Evolutionary conservation across 495 filamentous ascomycete species (phyloP), one percentile per base, ranked within the genome.

Genomic region (Daldinia caldariorum): DNA sequence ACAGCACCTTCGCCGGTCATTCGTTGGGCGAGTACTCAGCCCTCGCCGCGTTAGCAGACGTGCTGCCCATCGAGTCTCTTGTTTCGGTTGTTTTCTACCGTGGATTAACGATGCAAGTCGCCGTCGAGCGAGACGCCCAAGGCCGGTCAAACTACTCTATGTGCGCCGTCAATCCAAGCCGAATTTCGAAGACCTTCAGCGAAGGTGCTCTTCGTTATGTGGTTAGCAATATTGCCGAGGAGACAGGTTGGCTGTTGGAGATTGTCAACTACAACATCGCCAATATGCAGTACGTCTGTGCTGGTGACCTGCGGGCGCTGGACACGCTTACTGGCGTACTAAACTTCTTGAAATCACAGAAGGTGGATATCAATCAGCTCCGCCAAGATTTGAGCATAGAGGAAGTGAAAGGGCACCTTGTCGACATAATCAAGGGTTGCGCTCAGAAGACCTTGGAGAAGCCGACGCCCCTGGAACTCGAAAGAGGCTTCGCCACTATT

Each of bases 251-350:
- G 95, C 86, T 99, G 6, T 81, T 99, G 59, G 95, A 99, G 80
- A 97, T 99, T 79, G 95, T 99, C 87, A 99, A 99, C 81, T 95
- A 92, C 86, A 99, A 99, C 82, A 92, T 99, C 70, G 91, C 93
- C 74, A 97, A 99, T 83, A 91, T 92, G 92, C 95, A 99, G 79
- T 99, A 99, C 77, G 95, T 99, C 69, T 96, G 93, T 74, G 95
- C 95, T 73, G 95, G 95, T 80, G 95, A 99, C 82, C 89, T 98
- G 66, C 92, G 95, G 37, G 96, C 96, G 13, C 89, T 99, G 32
- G 95, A 99, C 81, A 95, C 92, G 63, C 88, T 99, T 49, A 94
- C 94, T 54, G 92, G 91, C 65, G 90, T 97, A 10, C 89, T 91
- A 73, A 99, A 99, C 83, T 97, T 90, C 81, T 83, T 99, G 71